Evolutionary conservation across 73 alveolate species (phyloP).

Genomic region (Tetrahymena elliotti): DNA sequence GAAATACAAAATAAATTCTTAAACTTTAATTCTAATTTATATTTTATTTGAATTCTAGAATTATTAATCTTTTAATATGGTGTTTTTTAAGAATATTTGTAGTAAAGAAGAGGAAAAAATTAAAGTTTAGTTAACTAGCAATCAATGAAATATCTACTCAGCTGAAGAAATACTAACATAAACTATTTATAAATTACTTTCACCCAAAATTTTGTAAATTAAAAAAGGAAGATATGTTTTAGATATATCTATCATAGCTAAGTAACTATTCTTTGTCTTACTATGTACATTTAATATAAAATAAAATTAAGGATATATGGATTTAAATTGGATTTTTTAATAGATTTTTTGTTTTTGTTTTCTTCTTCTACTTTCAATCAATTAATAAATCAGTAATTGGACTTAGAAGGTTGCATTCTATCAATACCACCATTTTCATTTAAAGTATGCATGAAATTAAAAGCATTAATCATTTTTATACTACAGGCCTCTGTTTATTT

Average conservation of each 20-base stretch:
- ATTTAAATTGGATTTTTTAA: neutral
- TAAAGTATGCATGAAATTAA: neutral
- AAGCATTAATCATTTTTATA: neutral
- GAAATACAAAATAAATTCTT: neutral
- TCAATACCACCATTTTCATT: neutral
- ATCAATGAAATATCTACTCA: neutral
- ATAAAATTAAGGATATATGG: neutral
- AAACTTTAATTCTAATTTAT: neutral
- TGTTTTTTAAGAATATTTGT: neutral
- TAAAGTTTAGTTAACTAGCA: neutral
- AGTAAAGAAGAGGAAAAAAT: neutral
- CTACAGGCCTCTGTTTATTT: neutral
- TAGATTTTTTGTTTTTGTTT: neutral
- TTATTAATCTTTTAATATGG: too few relatives aligned
- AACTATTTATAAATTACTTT: neutral
- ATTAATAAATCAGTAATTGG: neutral
- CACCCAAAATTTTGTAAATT: neutral
- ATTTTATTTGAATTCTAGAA: neutral
- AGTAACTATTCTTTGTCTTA: neutral
- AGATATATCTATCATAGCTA: neutral
- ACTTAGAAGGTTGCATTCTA: neutral
- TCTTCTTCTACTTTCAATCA: neutral
- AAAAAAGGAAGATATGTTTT: too few relatives aligned
- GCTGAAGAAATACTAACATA: neutral
- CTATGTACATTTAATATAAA: neutral